Base-by-base conservation (phyloP, 768 basidiomycete genomes). In the Amyloporia xantha region DNA sequence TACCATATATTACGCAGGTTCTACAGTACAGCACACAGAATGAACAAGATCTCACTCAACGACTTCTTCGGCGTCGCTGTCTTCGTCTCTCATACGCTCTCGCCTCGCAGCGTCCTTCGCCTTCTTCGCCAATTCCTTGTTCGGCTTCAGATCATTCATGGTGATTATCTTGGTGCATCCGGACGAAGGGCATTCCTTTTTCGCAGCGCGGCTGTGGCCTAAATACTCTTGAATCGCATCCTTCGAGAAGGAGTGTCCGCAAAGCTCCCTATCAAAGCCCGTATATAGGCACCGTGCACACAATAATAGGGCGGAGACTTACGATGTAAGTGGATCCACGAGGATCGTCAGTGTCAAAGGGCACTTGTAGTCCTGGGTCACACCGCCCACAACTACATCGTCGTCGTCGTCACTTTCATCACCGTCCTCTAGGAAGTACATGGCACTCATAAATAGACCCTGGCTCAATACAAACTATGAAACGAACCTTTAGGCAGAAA, bases 361-460 rank as follows among this genome's bases (percentile, higher is more conserved):
- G 56, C 92, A 95, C 48, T 80, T 84, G 72, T 83, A 91, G 58
- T 82, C 83, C 59, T 89, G 86, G 5, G 82, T 86, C 24, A 83
- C 75, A 21, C 91, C 92, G 45, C 94, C 94, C 43, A 95, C 71
- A 66, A 92, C 86, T 26, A 98, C 66, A 11, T 96, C 94, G 45
- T 92, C 88, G 26, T 94, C 93, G 44, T 83, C 82, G 49, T 88
- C 88, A 47, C 85, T 88, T 25, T 76, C 81, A 53, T 91, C 90
- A 9, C 81, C 88, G 36, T 78, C 73, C 76, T 92, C 91, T 92
- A 63, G 47, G 12, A 40, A 20, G 20, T 33, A 4, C 13, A 28
- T 1, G 15, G n/a, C 6, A 38, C 43, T 28, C 27, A 33, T 27
- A 28, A 23, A 17, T 15, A 28, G 28, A 13, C 7, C 7, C 30